Evolutionary conservation across 1,284 basidiomycete species (phyloP), one percentile per base, ranked within the genome.

Genomic region (Leccinum subrobustum): DNA sequence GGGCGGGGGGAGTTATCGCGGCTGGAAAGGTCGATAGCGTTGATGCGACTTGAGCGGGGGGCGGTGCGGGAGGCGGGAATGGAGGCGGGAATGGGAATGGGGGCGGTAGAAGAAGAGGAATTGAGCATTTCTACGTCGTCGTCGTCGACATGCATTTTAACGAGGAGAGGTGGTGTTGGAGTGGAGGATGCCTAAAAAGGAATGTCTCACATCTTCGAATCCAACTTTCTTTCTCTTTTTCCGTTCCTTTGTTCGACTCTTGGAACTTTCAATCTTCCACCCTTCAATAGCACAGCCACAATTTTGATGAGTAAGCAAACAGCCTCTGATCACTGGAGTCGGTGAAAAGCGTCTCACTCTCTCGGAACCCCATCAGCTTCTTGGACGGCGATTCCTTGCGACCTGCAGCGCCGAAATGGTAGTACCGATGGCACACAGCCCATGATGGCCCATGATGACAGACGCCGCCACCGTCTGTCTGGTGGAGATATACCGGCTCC

Each of bases 131-230:
- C 70, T 16, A 75, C 58, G 71, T 75, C 73, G 69, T 67, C 73
- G 69, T 65, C 29, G 51, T 52, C 27, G 51, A 27, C 25, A 2
- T 47, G 44, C 44, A 47, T 47, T 47, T 47, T 47, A 14, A 35
- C 18, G 44, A 47, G 18, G 44, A 18, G 39, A 5, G n/a, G 44
- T 37, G 67, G 59, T 64, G 70, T 65, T 70, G 71, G 56, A 69
- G 53, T 71, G 70, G 69, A 75, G 61, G 62, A 64, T 75, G 61
- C 74, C 74, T 63, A 75, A 73, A 71, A 73, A 75, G 71, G 71
- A 73, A 73, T 74, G 63, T 75, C 67, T 73, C 71, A 35, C 72
- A 64, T 66, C 64, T 62, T 70, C 70, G 8, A 18, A 44, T 6
- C 56, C 48, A 56, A 63, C 65, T 6, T 27, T 7, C 25, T 63